Conservation (phyloP, 768 basidiomycete species). For the Kwoniella sp. region DNA sequence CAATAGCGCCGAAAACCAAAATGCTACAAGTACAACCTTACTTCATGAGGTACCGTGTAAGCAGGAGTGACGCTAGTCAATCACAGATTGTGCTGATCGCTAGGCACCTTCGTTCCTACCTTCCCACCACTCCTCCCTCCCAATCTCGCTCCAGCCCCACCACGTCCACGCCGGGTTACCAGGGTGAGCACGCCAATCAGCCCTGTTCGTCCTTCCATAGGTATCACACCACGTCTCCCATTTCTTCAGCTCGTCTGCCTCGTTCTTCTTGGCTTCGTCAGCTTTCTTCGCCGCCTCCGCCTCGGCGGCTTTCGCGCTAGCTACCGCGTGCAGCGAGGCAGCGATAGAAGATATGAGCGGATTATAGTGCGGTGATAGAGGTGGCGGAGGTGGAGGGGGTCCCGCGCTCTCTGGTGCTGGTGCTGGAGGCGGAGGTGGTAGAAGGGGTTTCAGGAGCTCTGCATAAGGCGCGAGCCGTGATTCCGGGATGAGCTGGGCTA, state of each 20-base stretch:
- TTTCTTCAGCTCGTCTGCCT: slow-evolving; percentile 15
- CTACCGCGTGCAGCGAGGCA: background rate
- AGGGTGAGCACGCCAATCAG: slow-evolving; percentile 6
- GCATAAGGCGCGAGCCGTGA: slow-evolving; percentile 7
- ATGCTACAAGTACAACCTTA: too few species aligned
- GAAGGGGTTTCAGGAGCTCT: slow-evolving; percentile 11
- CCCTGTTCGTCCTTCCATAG: slow-evolving; percentile 12
- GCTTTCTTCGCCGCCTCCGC: background rate
- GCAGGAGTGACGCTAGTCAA: too few species aligned
- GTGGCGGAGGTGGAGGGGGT: background rate
- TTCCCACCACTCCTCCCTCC: slow-evolving; percentile 16
- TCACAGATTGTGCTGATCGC: too few species aligned
- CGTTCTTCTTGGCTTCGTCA: slow-evolving; percentile 17
- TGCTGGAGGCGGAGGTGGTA: slow-evolving; percentile 1
- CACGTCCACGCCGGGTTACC: slow-evolving; percentile 8
- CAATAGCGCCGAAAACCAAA: too few species aligned
- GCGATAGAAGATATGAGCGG: slow-evolving; percentile 8
- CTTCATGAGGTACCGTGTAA: too few species aligned
- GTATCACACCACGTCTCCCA: slow-evolving; percentile 19
- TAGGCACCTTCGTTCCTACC: slow-evolving; percentile 9
- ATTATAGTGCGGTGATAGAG: slow-evolving; percentile 1
- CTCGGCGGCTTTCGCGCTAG: background rate
- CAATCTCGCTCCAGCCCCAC: slow-evolving; percentile 20
- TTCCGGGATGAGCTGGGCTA: slow-evolving; percentile 14
- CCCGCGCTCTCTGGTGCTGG: background rate